Evolutionary conservation across 2,329 filamentous ascomycete genomes (phyloP).

Genomic region (Malbranchea zuffiana): DNA sequence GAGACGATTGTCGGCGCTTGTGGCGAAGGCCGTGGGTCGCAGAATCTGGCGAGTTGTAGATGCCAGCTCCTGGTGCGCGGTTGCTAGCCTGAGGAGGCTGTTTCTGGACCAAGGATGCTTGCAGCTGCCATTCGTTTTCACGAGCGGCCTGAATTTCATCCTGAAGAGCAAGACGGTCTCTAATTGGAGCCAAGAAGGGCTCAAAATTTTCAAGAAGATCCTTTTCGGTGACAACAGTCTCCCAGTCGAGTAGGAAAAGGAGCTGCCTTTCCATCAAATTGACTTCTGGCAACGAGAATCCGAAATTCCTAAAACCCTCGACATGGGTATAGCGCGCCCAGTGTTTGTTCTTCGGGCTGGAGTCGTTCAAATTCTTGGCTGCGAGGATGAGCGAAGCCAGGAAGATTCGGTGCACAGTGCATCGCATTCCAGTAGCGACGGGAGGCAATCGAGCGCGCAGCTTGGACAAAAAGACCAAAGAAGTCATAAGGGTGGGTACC

Average conservation of each 20-base stretch:
- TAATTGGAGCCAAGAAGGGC: constrained; percentile 76
- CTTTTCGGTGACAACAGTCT: constrained; percentile 71
- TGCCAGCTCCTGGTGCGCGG: constrained; percentile 12
- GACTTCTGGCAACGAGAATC: constrained; percentile 89
- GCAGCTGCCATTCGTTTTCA: constrained; percentile 10
- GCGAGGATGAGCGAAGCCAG: constrained; percentile 56
- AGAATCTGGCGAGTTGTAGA: constrained; percentile 23
- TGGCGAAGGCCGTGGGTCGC: constrained; percentile 26
- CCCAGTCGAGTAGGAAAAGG: constrained; percentile 88
- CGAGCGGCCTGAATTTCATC: constrained; percentile 10
- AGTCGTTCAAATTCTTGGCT: constrained; percentile 97
- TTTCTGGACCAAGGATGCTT: constrained; percentile 1
- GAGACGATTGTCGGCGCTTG: constrained; percentile 30
- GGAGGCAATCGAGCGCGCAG: constrained; percentile 78
- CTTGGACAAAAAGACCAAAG: constrained; percentile 81
- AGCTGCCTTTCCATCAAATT: constrained; percentile 99
- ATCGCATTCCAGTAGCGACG: constrained; percentile 89
- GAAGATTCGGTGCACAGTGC: constrained; percentile 96
- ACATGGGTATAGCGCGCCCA: constrained; percentile 91
- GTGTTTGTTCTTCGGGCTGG: constrained; percentile 99
- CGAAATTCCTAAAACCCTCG: constrained; percentile 61
- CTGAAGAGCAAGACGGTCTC: constrained; percentile 26
- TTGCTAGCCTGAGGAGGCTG: constrained; percentile 13
- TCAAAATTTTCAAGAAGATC: constrained; percentile 84
- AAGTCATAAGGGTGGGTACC: constrained; percentile 93